Base-by-base conservation (phyloP, 805 yeast genomes). In the Cyberlindnera saturnus region DNA sequence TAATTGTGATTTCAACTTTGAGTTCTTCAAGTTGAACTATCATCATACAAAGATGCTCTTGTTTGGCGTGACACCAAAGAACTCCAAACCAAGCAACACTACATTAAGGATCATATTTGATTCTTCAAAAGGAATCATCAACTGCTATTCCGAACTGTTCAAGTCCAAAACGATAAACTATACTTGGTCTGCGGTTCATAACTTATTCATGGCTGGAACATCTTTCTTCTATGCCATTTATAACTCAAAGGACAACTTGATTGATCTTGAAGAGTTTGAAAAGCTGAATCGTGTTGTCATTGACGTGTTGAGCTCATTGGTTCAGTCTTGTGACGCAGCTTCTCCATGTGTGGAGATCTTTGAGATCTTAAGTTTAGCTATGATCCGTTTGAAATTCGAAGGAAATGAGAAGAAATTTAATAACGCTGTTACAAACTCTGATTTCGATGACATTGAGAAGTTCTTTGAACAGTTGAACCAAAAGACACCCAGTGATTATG, bases 171-270 rank as follows among this genome's bases (percentile, higher is more conserved):
- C 76, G 38, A 73, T 88, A 46, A 87, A 87, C 61, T 89, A 86
- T 62, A 86, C 96, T 0, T 89, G 96, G 96, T 90, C 89, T 2
- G 93, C 95, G 0, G 90, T 87, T 3, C 95, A 88, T 60, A 88
- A 87, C 58, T 67, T 87, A 42, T 87, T 87, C 59, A 82, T 86
- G 84, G 90, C 96, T 0, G 95, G 95, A 1, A 83, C 91, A 23
- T 83, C 96, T 1, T 88, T 79, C 52, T 66, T 89, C 36, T 88
- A 85, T 58, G 75, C 89, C 1, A 70, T 87, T 13, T 88, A 85
- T 59, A 83, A 83, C 59, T 77, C 86, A 32, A 70, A 70, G n/a
- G 73, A 71, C 38, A 77, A 74, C 2, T 61, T 82, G 18, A 57
- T 62, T 6, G 63, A 64, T 6, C 70, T 78, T 16, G 59, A 73